Evolutionary conservation across 1,284 basidiomycete species (phyloP).

Genomic region (Cronartium ribicola): DNA sequence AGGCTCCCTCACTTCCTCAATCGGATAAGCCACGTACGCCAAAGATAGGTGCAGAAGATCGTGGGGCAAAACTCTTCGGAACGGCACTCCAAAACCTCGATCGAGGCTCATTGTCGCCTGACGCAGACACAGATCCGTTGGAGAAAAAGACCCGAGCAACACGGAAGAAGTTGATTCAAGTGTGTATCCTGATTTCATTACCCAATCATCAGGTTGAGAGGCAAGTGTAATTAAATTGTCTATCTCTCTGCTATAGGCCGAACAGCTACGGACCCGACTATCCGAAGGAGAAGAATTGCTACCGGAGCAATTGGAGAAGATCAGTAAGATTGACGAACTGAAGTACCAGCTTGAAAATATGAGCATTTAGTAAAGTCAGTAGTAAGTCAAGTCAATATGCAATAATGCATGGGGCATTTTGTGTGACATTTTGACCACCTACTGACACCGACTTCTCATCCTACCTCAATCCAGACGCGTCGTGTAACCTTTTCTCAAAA

Average conservation of each 20-base stretch:
- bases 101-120: neutral
- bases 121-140: neutral
- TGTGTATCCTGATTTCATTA: neutral
- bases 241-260: slow-evolving; percentile 11
- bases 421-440: no score
- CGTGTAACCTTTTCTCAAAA: no score
- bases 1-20: neutral
- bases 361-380: neutral
- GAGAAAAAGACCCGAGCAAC: slow-evolving; percentile 23
- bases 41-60: slow-evolving; percentile 5
- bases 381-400: no score
- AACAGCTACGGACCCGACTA: slow-evolving; percentile 21
- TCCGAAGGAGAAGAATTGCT: slow-evolving; percentile 18
- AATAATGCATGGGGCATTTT: no score
- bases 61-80: slow-evolving; percentile 24
- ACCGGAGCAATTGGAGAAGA: slow-evolving; percentile 30
- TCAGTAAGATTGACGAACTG: slow-evolving; percentile 30
- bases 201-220: neutral
- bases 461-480: no score
- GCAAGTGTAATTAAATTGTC: neutral
- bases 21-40: neutral
- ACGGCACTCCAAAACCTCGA: slow-evolving; percentile 23
- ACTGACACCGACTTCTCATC: no score
- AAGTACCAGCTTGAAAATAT: slow-evolving; percentile 15
- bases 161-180: slow-evolving; percentile 25